Evolutionary conservation across 306 rosid genomes (phyloP).

Genomic region (Clitoria ternatea): DNA sequence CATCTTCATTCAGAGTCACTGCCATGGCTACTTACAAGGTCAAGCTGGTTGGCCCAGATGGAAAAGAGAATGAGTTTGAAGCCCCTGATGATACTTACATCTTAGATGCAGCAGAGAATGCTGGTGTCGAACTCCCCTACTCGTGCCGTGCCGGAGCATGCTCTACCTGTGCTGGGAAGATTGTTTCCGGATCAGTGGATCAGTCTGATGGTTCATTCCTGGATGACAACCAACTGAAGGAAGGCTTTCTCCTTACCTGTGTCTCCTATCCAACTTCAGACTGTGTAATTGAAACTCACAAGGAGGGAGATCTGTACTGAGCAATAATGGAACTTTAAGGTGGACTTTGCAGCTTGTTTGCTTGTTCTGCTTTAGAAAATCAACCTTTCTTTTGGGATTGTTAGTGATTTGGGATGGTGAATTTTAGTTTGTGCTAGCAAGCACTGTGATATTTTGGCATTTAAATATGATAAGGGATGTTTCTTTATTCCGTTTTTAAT

Average conservation of each 20-base stretch:
- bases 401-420: slow-evolving; percentile 13
- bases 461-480: background rate
- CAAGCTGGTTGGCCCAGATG: slow-evolving; percentile 61
- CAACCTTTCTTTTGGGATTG: background rate
- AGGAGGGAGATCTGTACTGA: slow-evolving; percentile 71
- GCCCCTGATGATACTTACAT: slow-evolving; percentile 70
- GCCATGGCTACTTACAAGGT: slow-evolving; percentile 72
- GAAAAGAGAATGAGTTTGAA: slow-evolving; percentile 59
- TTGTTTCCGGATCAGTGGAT: slow-evolving; percentile 56
- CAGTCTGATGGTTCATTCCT: slow-evolving; percentile 82
- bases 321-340: background rate
- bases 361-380: slow-evolving; percentile 24
- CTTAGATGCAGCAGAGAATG: slow-evolving; percentile 73
- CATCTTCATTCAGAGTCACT: slow-evolving; percentile 42
- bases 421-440: slow-evolving; percentile 23
- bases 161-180: slow-evolving; percentile 76
- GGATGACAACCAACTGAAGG: slow-evolving; percentile 56
- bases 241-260: slow-evolving; percentile 61
- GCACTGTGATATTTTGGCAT: slow-evolving; percentile 1
- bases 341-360: slow-evolving; percentile 9
- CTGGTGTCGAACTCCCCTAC: slow-evolving; percentile 76
- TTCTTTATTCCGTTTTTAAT: background rate
- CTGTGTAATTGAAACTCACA: slow-evolving; percentile 72
- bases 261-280: slow-evolving; percentile 72
- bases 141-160: slow-evolving; percentile 92